Conservation (phyloP, 2,329 filamentous ascomycete genomes). For the Pleomassaria siparia region DNA sequence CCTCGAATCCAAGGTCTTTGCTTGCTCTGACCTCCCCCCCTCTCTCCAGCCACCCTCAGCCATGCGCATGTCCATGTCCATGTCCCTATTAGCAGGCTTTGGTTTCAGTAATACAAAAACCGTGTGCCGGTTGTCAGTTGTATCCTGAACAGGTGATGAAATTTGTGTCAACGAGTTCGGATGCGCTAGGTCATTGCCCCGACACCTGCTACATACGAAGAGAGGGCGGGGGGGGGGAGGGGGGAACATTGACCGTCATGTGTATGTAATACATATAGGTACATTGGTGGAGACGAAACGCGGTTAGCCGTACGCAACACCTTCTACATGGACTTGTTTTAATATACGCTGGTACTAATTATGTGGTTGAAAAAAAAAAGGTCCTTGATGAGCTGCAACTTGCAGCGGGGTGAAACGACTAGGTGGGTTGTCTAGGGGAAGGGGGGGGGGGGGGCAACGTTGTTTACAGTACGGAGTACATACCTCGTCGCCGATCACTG, state of each 20-base stretch:
- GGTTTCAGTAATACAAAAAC: no score
- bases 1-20: background rate
- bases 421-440: background rate
- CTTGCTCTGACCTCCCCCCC: background rate
- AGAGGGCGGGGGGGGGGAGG: background rate
- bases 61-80: no score
- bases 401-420: background rate
- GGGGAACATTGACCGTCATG: no score
- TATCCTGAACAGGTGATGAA: conserved; percentile 1
- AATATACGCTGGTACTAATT: background rate
- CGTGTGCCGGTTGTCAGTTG: conserved; percentile 7
- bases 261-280: no score
- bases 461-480: no score
- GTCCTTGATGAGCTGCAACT: background rate
- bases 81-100: background rate
- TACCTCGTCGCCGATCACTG: background rate
- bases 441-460: background rate
- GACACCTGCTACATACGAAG: background rate
- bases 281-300: no score
- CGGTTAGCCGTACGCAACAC: background rate
- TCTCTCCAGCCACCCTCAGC: background rate
- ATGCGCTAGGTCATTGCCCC: conserved; percentile 8
- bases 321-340: background rate
- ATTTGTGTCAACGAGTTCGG: conserved; percentile 1
- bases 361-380: background rate